Percentiles rank a stretch among this genome's conserved stretches.
phyloP scores from a whole-genome alignment of 139 green algal genomes.

The Chlamydomonas applanata region DNA sequence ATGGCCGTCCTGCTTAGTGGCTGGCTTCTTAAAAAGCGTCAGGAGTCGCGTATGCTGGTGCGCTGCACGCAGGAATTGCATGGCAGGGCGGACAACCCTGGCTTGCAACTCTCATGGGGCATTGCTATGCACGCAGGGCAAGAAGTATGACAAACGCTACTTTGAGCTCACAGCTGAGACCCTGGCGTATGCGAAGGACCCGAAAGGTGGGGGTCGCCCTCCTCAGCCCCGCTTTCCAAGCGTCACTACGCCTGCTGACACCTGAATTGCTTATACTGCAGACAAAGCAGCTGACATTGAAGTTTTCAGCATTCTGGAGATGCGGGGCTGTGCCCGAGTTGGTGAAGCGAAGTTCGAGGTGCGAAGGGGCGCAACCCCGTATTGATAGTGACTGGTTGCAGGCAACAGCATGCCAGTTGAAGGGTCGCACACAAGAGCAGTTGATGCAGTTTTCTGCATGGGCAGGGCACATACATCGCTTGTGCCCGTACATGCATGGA shows the following conservation, averaged over 20 bases:
- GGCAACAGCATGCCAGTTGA: no score
- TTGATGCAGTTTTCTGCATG: no score
- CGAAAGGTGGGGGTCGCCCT: not conserved
- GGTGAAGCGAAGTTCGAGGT: constrained; percentile 24
- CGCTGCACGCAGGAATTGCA: no score
- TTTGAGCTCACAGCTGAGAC: constrained; percentile 26
- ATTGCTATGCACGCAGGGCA: constrained; percentile 11
- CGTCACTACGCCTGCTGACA: no score
- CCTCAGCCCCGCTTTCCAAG: not conserved
- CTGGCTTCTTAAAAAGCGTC: no score
- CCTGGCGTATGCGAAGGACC: constrained; percentile 22
- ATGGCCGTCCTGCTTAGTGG: no score
- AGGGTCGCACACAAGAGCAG: not conserved
- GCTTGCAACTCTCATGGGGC: no score
- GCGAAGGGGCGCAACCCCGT: not conserved
- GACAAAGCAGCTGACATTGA: not conserved
- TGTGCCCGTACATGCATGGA: no score
- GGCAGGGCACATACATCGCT: no score
- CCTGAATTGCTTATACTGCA: not conserved
- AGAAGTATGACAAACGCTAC: constrained; percentile 27
- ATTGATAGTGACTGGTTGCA: not conserved
- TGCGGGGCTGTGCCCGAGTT: constrained; percentile 7
- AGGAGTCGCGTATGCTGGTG: no score
- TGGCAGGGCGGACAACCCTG: no score
- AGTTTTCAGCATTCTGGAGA: constrained; percentile 14